Base-by-base conservation (phyloP, 805 yeast genomes). In the Suhomyces sp. region DNA sequence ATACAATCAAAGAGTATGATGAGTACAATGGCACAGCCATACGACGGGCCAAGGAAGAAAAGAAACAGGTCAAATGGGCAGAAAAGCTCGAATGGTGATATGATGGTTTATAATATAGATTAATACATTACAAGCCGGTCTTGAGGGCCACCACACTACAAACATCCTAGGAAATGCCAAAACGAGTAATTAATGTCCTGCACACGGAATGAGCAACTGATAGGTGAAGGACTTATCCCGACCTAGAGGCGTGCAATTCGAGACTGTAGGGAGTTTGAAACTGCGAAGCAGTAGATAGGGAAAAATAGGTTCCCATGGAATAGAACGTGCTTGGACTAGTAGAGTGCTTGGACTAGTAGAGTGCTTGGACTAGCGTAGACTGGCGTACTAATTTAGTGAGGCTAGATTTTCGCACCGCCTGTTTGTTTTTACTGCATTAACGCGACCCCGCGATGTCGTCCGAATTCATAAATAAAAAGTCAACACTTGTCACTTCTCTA, bases 51-150 rank as follows among this genome's bases (percentile, higher is more conserved):
- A 19, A n/a, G 44, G 27, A 44, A n/a, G 44, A 49, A 42, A 48
- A 41, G 15, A 10, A 68, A 63, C 4, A 64, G 36, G 54, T 52
- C 2, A 38, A 36, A 9, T 54, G 55, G 57, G 57, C 57, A 13
- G 53, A 54, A 33, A 41, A 52, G 7, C 44, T 54, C 15, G 57
- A 54, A 24, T 52, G 55, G 55, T 51, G 35, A 31, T 31, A 13
- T 6, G 15, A 4, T 12, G 12, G 33, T 29, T 4, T 29, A 29
- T 29, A 29, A n/a, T 29, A 29, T 29, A 29, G 33, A 29, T 2
- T 2, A 29, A 29, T 29, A 29, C 33, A 29, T 12, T 6, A 33
- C 36, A 6, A 33, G 13, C 17, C 4, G 6, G 35, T 23, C 15
- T 29, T 13, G n/a, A 29, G n/a, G 33, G 33, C 33, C 33, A 29